Evolutionary conservation across 2,329 filamentous ascomycete genomes (phyloP).

Genomic region (Chaetomium strumarium): DNA sequence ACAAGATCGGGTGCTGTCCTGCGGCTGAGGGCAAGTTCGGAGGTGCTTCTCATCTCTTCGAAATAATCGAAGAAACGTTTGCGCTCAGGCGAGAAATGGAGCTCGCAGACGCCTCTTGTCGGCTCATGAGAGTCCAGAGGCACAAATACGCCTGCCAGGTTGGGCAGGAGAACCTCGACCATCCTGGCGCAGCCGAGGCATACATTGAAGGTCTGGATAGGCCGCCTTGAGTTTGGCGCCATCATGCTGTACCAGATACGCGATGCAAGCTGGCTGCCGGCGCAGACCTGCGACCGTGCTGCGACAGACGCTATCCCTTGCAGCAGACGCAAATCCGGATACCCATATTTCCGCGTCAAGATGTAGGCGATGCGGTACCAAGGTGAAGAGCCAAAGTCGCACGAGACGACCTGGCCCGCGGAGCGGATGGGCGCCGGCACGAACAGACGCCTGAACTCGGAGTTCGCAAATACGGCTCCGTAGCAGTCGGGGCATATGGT

Average conservation of each 20-base stretch:
- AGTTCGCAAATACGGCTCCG: slow-evolving; percentile 59
- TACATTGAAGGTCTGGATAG: slow-evolving; percentile 65
- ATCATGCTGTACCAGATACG: slow-evolving; percentile 71
- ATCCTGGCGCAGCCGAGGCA: slow-evolving; percentile 70
- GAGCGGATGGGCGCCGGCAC: slow-evolving; percentile 53
- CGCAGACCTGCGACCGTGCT: slow-evolving; percentile 52
- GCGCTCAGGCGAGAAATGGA: slow-evolving; percentile 53
- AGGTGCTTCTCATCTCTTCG: slow-evolving; percentile 52
- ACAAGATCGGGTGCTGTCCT: slow-evolving; percentile 49
- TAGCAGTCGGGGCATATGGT: slow-evolving; percentile 82
- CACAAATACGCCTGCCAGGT: slow-evolving; percentile 61
- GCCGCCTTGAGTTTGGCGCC: slow-evolving; percentile 58
- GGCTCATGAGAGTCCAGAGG: slow-evolving; percentile 42
- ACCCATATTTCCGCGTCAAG: slow-evolving; percentile 65
- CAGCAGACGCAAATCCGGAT: slow-evolving; percentile 62
- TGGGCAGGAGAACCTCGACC: slow-evolving; percentile 67
- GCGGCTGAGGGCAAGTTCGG: slow-evolving; percentile 43
- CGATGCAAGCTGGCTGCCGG: slow-evolving; percentile 46
- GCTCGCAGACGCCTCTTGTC: slow-evolving; percentile 56
- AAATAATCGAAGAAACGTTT: slow-evolving; percentile 55
- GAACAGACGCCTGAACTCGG: slow-evolving; percentile 63
- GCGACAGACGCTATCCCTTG: slow-evolving; percentile 61
- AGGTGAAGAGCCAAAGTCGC: slow-evolving; percentile 69
- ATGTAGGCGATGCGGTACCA: slow-evolving; percentile 86
- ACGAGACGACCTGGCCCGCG: slow-evolving; percentile 55